Evolutionary conservation across 768 basidiomycete species (phyloP), one percentile per base, ranked within the genome.

Genomic region (Tricholoma furcatifolium): DNA sequence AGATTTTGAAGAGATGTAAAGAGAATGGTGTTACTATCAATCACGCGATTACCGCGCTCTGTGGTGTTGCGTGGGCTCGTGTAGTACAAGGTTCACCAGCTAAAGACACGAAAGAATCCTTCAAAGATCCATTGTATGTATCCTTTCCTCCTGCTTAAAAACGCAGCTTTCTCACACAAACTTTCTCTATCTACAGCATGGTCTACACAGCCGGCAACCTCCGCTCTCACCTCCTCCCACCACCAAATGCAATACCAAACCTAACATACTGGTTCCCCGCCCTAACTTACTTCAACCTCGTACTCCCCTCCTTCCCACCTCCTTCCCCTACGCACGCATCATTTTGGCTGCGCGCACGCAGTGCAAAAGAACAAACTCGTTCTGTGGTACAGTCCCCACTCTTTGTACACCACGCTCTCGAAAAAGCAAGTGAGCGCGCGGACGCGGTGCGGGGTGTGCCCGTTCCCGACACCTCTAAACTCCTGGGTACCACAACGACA

Each of bases 141-240:
- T 23, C 31, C 32, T 45, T 10, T 30, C 10, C 23, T 24, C 14
- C 12, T n/a, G 11, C 15, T 24, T 6, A 14, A 43, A 43, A 11
- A 7, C 27, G 7, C 21, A n/a, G 11, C 6, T 30, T 35, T 21
- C 41, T 42, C 39, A 50, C 27, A 14, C 43, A 44, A 41, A 42
- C 34, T 32, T 17, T 17, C 36, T 36, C 20, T 27, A 27, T 27
- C 27, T 7, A 27, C 47, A 79, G 77, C 58, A 79, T 87, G 79
- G 76, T 87, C 67, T 88, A 88, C 66, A 83, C 84, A 4, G 85
- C 86, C 12, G 68, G 85, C 31, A 88, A 86, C 65, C 69, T 87
- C 20, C 78, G 86, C 2, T 75, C 80, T 4, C 76, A 75, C 63
- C 69, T 77, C 47, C 56, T 66, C 23, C 62, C 64, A 27, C 63